Percentiles rank a stretch among this genome's conserved stretches.
Evolutionary conservation across 1,139 yeast genomes (phyloP).

Genomic region (Geotrichum bryndzae): DNA sequence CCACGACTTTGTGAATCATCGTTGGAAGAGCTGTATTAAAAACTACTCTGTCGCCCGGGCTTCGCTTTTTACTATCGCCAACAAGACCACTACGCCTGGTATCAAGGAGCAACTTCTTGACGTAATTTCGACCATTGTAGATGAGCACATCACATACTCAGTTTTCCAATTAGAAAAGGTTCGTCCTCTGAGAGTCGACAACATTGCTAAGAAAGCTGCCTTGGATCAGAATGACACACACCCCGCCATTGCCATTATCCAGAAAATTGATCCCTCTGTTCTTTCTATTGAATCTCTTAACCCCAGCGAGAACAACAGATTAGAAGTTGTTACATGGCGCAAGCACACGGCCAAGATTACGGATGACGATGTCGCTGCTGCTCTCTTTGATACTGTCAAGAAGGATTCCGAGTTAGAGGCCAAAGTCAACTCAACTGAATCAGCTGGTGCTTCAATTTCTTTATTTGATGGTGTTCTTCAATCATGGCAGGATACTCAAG

Average conservation of each 20-base stretch:
- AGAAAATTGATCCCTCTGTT: slow-evolving; percentile 21
- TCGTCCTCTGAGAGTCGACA: slow-evolving; percentile 30
- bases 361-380: slow-evolving; percentile 68
- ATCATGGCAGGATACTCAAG: slow-evolving; percentile 53
- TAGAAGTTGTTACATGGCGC: slow-evolving; percentile 59
- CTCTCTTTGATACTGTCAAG: slow-evolving; percentile 37
- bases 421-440: slow-evolving; percentile 23
- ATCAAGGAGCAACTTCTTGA: slow-evolving; percentile 48
- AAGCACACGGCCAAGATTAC: slow-evolving; percentile 60
- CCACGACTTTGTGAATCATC: slow-evolving; percentile 50
- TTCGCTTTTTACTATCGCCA: slow-evolving; percentile 39
- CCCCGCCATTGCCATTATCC: slow-evolving; percentile 19
- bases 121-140: slow-evolving; percentile 54
- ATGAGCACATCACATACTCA: slow-evolving; percentile 61
- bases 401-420: slow-evolving; percentile 26
- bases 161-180: slow-evolving; percentile 39
- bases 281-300: slow-evolving; percentile 22
- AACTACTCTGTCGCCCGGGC: slow-evolving; percentile 58
- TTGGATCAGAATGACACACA: slow-evolving; percentile 14
- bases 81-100: slow-evolving; percentile 12
- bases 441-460: slow-evolving; percentile 25
- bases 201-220: slow-evolving; percentile 29
- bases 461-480: slow-evolving; percentile 44
- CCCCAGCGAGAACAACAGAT: slow-evolving; percentile 10
- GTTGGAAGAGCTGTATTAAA: slow-evolving; percentile 51